Base-by-base conservation (phyloP, 345 rosid species). In the Barbarea vulgaris region DNA sequence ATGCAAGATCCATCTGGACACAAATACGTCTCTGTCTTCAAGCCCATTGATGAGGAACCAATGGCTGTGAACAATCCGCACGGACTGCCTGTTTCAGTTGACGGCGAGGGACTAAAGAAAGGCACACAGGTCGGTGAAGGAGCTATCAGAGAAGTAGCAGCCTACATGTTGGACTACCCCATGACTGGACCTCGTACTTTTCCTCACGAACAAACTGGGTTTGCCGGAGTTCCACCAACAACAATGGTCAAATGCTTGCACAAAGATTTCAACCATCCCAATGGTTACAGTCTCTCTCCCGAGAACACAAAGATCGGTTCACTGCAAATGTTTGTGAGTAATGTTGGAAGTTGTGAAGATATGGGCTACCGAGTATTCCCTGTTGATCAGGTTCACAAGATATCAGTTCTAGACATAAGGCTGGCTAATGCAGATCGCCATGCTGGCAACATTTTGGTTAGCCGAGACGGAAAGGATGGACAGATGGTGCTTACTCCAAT, bases 401-500 rank as follows among this genome's bases (percentile, higher is more conserved):
- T 93, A 57, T 86, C 91, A 0, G 95, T 93, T 76, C 66, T 90
- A 79, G 98, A 93, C 82, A 86, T 93, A 48, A 93, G 98, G 80
- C 79, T 93, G 85, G 98, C 96, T 42, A 93, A 93, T 85, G 85
- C 96, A n/a, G 97, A 90, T 81, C 87, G 98, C 42, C 97, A 93
- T 42, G 90, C 88, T 55, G 98, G 98, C 62, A 93, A 93, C 81
- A 90, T 93, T 77, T 73, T 93, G 87, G 77, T 93, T 66, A 80
- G 83, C 80, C 85, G 75, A 77, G 84, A 86, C 3, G 80, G 81
- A 50, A 78, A 73, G 7, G 73, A 82, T 39, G 87, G 86, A 14
- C 71, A 48, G 9, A 75, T 84, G 59, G 81, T 73, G 64, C 97
- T 93, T 51, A 81, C 81, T 81, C 98, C 96, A 34, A 89, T 93